Base-by-base conservation (phyloP, 331 rosid species). In the Cydonia oblonga region DNA sequence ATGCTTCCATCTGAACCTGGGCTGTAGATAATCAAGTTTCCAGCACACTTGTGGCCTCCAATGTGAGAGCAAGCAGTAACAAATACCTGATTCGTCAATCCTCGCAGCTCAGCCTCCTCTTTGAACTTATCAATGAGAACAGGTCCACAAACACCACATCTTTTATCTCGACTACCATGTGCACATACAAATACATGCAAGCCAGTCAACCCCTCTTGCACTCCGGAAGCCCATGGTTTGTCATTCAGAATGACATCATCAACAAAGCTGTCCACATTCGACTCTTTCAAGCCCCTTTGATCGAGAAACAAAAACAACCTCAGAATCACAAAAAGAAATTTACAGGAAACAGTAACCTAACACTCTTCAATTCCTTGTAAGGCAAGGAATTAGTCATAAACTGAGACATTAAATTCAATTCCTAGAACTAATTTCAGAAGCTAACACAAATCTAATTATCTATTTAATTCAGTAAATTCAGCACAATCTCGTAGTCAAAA, bases 131-230 rank as follows among this genome's bases (percentile, higher is more conserved):
- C 84, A 24, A 91, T 85, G 9, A 93, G 93, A 79, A 76, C 81
- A 1, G 98, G 98, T 56, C 98, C 98, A 68, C 97, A 91, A 68
- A 91, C 97, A 78, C 98, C 98, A 14, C 98, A 93, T 78, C 97
- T 90, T 69, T 76, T 79, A 66, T 93, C 98, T 19, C 97, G 97
- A 72, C 92, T 91, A 46, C 84, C 98, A 83, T 93, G 98, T 64
- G 97, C 88, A 61, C 98, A 93, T 15, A 93, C 96, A 82, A 93
- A 93, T 14, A 93, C 86, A 32, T 82, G 77, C 4, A 96, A 86
- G 64, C 97, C 96, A 19, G 74, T 63, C 56, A 89, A 71, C 58
- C 22, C 84, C 75, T 86, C 89, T 46, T 20, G 78, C 75, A 75
- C 87, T 79, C 84, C 85, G 30, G 84, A 82, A 23, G 79, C 75